These are phyloP conservation scores for Trichothecium sympodiale DNA, from an alignment of 2,329 filamentous ascomycete genomes.

Conservation along the genomic window DNA sequence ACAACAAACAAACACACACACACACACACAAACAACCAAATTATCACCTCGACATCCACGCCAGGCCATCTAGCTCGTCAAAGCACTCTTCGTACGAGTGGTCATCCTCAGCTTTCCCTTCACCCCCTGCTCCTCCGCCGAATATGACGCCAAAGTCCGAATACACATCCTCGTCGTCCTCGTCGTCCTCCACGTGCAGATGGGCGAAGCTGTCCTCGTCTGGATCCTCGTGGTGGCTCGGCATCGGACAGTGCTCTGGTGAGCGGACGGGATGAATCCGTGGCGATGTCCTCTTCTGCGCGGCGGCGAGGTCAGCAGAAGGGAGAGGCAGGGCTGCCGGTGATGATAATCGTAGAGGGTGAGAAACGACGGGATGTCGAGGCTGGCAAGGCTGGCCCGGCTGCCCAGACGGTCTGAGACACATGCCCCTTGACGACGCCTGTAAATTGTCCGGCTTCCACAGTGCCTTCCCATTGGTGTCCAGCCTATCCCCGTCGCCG, in stretches of 20 bases:
- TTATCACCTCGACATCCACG: slow-evolving; percentile 23
- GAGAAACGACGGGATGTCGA: slow-evolving; percentile 7
- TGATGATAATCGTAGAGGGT: slow-evolving; percentile 14
- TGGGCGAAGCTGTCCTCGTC: slow-evolving; percentile 39
- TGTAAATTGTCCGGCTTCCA: slow-evolving; percentile 13
- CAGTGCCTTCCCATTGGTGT: slow-evolving; percentile 8
- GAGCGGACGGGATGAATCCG: slow-evolving; percentile 20
- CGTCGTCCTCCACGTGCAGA: slow-evolving; percentile 32
- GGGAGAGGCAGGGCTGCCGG: slow-evolving; percentile 17
- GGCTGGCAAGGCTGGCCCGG: background rate
- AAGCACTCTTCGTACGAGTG: slow-evolving; percentile 42
- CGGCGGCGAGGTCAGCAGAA: slow-evolving; percentile 13
- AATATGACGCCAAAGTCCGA: slow-evolving; percentile 44
- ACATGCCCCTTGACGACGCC: slow-evolving; percentile 6
- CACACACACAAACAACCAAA: too few species aligned
- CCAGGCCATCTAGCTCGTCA: slow-evolving; percentile 44
- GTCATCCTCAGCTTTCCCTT: slow-evolving; percentile 19
- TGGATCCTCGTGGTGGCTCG: slow-evolving; percentile 17
- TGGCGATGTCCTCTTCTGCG: slow-evolving; percentile 16
- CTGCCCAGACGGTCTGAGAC: background rate
- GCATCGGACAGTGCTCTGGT: slow-evolving; percentile 20
- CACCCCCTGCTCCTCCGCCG: slow-evolving; percentile 16
- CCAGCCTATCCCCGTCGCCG: slow-evolving; percentile 12
- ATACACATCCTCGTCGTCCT: slow-evolving; percentile 35
- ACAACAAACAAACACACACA: too few species aligned